phyloP scores from a whole-genome alignment of 2,329 filamentous ascomycete genomes.

The Venturiaceae sp. region DNA sequence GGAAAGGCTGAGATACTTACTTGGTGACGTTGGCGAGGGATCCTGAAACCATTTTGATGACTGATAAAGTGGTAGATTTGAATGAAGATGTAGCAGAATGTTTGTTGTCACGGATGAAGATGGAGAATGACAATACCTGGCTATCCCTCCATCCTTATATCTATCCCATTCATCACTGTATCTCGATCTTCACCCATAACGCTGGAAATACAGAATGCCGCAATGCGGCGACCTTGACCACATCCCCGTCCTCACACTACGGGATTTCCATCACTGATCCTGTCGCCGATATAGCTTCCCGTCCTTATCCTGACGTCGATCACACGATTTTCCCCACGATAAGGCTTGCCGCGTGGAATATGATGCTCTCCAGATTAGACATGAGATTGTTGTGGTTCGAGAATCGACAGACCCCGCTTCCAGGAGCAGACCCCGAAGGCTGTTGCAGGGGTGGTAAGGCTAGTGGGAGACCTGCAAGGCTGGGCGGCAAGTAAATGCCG shows the following conservation, averaged over 20 bases:
- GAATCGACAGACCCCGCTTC: not conserved
- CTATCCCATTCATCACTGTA: not conserved
- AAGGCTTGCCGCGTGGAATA: not conserved
- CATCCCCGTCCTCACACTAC: not conserved
- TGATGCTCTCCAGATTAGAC: not conserved
- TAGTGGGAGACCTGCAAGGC: not conserved
- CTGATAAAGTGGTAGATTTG: not conserved
- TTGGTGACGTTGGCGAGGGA: constrained; percentile 15
- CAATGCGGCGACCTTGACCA: not conserved
- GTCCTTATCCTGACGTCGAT: not conserved
- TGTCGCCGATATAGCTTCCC: too few relatives aligned
- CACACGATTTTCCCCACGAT: not conserved
- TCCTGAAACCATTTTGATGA: constrained; percentile 15
- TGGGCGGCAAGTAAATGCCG: not conserved
- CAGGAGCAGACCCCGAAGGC: not conserved
- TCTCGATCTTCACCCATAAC: not conserved
- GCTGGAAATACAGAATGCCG: not conserved
- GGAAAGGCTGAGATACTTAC: not conserved
- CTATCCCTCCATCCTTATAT: not conserved
- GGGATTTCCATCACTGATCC: not conserved
- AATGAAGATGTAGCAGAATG: too few relatives aligned
- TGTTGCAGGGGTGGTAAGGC: not conserved
- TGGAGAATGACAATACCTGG: not conserved
- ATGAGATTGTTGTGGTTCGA: not conserved
- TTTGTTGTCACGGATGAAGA: too few relatives aligned